phyloP scores from a whole-genome alignment of 2,329 filamentous ascomycete genomes.

The Clonostachys sp. region DNA sequence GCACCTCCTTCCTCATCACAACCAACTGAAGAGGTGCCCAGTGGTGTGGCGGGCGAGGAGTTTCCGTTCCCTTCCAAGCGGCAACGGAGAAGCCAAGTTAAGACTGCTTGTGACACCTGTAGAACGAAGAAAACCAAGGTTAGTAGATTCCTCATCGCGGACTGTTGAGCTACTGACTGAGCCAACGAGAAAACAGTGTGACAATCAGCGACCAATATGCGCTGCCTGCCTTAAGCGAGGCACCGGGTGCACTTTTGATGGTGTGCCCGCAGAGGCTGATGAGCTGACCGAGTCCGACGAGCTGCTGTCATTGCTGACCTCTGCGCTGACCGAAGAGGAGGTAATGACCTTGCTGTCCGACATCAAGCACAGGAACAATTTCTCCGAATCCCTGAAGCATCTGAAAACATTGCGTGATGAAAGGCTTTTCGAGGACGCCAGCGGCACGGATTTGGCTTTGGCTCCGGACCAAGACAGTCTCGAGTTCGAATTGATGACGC shows the following conservation, averaged over 20 bases:
- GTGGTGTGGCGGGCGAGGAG: no score
- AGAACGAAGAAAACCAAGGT: slow-evolving; percentile 6
- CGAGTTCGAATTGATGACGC: slow-evolving; percentile 7
- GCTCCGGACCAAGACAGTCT: slow-evolving; percentile 5
- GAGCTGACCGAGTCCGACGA: slow-evolving; percentile 2
- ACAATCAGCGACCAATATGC: slow-evolving; percentile 5
- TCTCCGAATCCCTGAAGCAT: neutral
- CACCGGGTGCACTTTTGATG: slow-evolving; percentile 3
- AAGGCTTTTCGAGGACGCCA: neutral
- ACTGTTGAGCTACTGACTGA: neutral
- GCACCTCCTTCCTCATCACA: no score
- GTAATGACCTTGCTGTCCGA: neutral
- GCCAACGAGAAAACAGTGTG: slow-evolving; percentile 2
- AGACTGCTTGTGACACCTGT: slow-evolving; percentile 6
- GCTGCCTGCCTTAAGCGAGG: slow-evolving; percentile 3
- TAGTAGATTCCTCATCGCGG: neutral
- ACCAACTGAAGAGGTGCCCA: no score
- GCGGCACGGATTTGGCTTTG: neutral
- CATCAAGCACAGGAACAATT: neutral
- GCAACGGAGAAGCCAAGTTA: slow-evolving; percentile 5
- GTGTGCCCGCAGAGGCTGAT: neutral
- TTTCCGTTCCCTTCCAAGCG: neutral
- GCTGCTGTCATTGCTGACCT: slow-evolving; percentile 1
- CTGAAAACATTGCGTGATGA: neutral
- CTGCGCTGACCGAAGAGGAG: neutral